Evolutionary conservation across 2,329 filamentous ascomycete species (phyloP), one percentile per base, ranked within the genome.

Genomic region (Alternaria arbusti): DNA sequence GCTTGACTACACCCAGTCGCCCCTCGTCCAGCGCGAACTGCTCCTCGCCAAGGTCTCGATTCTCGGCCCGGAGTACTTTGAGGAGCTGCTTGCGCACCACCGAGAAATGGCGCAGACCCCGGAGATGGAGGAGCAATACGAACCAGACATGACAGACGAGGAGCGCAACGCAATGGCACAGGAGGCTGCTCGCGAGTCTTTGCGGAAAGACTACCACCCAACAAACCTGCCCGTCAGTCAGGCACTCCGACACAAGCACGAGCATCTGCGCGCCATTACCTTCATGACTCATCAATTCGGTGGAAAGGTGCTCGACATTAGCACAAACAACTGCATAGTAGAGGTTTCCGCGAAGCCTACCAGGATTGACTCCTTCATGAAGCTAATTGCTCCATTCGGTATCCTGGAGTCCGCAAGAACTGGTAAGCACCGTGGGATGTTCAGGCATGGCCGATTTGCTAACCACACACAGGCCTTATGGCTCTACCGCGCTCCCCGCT

Each of bases 211-310:
- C 80, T 99, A 94, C 83, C 96, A 99, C 81, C 96, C 96, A 3
- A 92, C 90, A 80, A 92, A 92, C 74, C 85, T 99, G 70, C 91
- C 92, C 54, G 87, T 90, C 59, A 96, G 92, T 75, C 90, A 99
- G 84, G 96, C 95, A 15, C 84, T 99, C 76, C 89, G 96, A 78
- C 92, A 97, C 82, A 99, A 99, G 86, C 94, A 98, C 80, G 93
- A 98, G 85, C 96, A 99, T 85, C 83, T 99, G 72, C 93, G 95
- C 84, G 94, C 92, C 61, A 97, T 99, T 76, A 99, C 96, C 60
- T 96, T 97, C 82, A 89, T 99, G 78, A 91, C 95, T 17, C 96
- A 99, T 84, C 96, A 99, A 78, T 99, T 99, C 75, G 94, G 94
- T 61, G 96, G 96, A 69, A 99, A 99, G 84, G 92, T 99, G 25